Evolutionary conservation across 768 basidiomycete genomes (phyloP), one percentile per base, ranked within the genome.

Genomic region (Macrocybe gigantea): DNA sequence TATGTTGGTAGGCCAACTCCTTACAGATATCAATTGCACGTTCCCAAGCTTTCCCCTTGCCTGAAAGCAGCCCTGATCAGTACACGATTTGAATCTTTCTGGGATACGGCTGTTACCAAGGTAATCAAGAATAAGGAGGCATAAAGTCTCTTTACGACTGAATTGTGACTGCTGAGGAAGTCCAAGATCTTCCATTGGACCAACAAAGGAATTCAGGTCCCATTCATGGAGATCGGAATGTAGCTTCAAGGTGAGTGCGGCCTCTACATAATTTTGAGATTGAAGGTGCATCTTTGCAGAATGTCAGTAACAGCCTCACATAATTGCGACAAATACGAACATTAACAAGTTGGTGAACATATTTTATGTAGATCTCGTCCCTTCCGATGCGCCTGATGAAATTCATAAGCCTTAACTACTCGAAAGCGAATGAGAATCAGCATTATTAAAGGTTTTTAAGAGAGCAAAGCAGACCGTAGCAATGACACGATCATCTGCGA

Each of bases 21-120:
- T 89, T 90, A 69, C 91, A 94, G 42, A 97, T 87, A 41, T 91
- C 88, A 49, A 96, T 83, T 2, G 93, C 95, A 45, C 79, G 85
- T 65, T 98, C 95, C 80, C 92, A 98, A n/a, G 95, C 94, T 59
- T 95, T 93, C 7, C 94, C 95, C 65, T 93, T 90, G 43, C 91
- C 92, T 93, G 50, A 14, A 15, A 45, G 50, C 36, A 47, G 40
- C 42, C 5, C 39, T 11, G 33, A 53, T 41, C 56, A 44, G 48
- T 33, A 47, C 8, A 13, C 41, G 47, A 3, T 13, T 33, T 14
- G 29, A 44, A 47, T 22, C 22, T 22, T 22, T 22, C 22, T 22
- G 22, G 22, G 22, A 22, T 4, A 22, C 22, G 22, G 2, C 4
- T 4, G 12, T 47, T 49, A 90, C 92, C 90, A 14, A 97, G 79